phyloP scores from a whole-genome alignment of 2,329 filamentous ascomycete genomes.

The Salinomyces thailandicus region DNA sequence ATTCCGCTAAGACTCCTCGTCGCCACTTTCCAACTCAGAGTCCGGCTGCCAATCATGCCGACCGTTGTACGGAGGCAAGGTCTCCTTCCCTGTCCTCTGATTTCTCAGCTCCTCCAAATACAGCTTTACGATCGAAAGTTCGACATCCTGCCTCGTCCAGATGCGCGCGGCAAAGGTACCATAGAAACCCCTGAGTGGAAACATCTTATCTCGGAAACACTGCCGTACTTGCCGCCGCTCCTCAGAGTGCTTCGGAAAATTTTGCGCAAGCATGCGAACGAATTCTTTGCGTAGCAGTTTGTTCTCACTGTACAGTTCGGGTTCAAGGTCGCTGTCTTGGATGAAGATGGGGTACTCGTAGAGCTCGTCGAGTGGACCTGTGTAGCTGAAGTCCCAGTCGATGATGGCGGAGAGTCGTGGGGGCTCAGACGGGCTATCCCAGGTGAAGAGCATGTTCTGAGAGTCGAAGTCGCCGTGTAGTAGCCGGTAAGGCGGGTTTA shows the following conservation, averaged over 20 bases:
- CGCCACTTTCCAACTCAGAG: slow-evolving; percentile 2
- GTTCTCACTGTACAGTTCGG: slow-evolving; percentile 5
- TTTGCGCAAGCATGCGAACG: slow-evolving; percentile 2
- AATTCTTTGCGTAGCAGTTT: slow-evolving; percentile 8
- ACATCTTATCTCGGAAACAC: slow-evolving; percentile 8
- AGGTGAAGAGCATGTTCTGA: slow-evolving; percentile 8
- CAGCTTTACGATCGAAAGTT: neutral
- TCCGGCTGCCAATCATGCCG: slow-evolving; percentile 1
- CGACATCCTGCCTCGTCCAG: neutral
- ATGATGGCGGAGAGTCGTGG: slow-evolving; percentile 5
- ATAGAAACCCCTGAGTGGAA: neutral
- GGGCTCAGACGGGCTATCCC: neutral
- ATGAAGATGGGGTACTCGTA: slow-evolving; percentile 10
- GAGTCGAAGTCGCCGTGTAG: slow-evolving; percentile 10
- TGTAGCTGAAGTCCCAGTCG: slow-evolving; percentile 11
- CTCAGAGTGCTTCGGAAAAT: slow-evolving; percentile 1
- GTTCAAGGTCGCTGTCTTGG: slow-evolving; percentile 2
- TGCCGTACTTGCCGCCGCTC: slow-evolving; percentile 4
- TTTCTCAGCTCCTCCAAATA: neutral
- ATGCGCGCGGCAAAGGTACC: neutral
- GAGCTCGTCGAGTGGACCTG: slow-evolving; percentile 8
- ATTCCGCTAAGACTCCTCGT: neutral
- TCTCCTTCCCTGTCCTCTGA: neutral
- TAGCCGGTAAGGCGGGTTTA: slow-evolving; percentile 7
- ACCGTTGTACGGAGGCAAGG: neutral